Evolutionary conservation across 1,284 basidiomycete species (phyloP).

Genomic region (Malassezia globosa): DNA sequence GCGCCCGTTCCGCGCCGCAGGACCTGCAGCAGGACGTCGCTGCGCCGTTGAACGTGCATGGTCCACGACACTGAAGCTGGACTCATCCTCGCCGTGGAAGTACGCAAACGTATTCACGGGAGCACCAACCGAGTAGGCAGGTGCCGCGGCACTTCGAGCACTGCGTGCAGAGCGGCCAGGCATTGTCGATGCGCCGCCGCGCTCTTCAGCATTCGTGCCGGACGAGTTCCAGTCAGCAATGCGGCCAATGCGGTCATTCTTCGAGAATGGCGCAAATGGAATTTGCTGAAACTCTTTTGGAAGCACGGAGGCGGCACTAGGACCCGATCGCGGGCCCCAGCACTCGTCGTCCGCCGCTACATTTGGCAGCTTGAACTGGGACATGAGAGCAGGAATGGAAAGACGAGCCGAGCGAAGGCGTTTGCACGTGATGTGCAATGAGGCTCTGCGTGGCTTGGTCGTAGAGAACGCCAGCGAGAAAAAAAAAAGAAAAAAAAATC

Average conservation of each 20-base stretch:
- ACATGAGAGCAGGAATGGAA: too few species aligned
- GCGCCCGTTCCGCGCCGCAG: constrained; percentile 40
- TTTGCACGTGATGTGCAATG: constrained; percentile 14
- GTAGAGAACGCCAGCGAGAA: too few species aligned
- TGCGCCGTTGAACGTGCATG: constrained; percentile 51
- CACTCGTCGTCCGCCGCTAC: constrained; percentile 27
- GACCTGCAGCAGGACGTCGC: constrained; percentile 39
- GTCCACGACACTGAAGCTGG: constrained; percentile 91
- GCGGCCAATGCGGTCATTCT: constrained; percentile 92
- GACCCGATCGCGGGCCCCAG: constrained; percentile 39
- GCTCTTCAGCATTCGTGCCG: constrained; percentile 56
- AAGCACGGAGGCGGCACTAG: constrained; percentile 21
- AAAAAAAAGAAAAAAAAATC: neutral
- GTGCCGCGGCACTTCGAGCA: constrained; percentile 6
- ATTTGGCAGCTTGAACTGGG: constrained; percentile 34
- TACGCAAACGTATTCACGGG: constrained; percentile 76
- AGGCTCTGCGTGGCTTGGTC: too few species aligned
- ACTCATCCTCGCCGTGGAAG: constrained; percentile 96
- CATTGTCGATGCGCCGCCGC: constrained; percentile 47
- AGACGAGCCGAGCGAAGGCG: neutral
- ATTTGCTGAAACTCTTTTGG: constrained; percentile 41
- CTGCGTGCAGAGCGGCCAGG: constrained; percentile 44
- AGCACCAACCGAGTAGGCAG: constrained; percentile 17
- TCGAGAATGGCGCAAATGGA: constrained; percentile 82
- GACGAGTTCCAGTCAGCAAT: constrained; percentile 89